Conservation (phyloP, 208 protist genomes). For the Acanthamoeba castellanii region DNA sequence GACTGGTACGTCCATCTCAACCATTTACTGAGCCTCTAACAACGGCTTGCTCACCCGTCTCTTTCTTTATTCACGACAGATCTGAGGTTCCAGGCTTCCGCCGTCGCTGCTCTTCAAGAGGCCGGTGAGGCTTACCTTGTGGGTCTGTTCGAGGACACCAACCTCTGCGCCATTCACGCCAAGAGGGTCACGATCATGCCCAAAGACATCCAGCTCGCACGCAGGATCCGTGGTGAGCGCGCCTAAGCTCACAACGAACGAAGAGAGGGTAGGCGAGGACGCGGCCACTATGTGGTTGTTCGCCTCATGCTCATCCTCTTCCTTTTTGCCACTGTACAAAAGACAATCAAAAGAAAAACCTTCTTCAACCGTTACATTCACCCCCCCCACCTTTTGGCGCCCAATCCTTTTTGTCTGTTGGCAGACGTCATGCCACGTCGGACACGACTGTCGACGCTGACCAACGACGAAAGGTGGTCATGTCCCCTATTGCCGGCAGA, state of each 20-base stretch:
- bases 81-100: slow-evolving; percentile 92
- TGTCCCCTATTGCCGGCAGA: too few relatives aligned
- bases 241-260: slow-evolving; percentile 78
- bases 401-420: too few relatives aligned
- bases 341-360: too few relatives aligned
- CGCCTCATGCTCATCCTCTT: too few relatives aligned
- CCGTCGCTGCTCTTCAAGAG: slow-evolving; percentile 96
- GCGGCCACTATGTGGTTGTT: too few relatives aligned
- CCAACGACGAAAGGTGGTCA: too few relatives aligned
- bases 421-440: too few relatives aligned
- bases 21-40: slow-evolving; percentile 90
- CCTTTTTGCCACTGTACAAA: too few relatives aligned
- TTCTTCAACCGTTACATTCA: too few relatives aligned
- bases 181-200: slow-evolving; percentile 98
- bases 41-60: slow-evolving; percentile 91
- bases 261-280: too few relatives aligned
- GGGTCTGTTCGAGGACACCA: slow-evolving; percentile 94
- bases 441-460: too few relatives aligned
- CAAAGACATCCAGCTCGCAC: slow-evolving; percentile 98
- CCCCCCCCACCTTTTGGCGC: too few relatives aligned
- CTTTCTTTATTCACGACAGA: slow-evolving; percentile 83
- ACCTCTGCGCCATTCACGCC: slow-evolving; percentile 98
- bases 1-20: slow-evolving; percentile 83
- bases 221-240: slow-evolving; percentile 96
- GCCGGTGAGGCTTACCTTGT: slow-evolving; percentile 97